phyloP scores from a whole-genome alignment of 768 basidiomycete genomes.

The Mycena polygramma region DNA sequence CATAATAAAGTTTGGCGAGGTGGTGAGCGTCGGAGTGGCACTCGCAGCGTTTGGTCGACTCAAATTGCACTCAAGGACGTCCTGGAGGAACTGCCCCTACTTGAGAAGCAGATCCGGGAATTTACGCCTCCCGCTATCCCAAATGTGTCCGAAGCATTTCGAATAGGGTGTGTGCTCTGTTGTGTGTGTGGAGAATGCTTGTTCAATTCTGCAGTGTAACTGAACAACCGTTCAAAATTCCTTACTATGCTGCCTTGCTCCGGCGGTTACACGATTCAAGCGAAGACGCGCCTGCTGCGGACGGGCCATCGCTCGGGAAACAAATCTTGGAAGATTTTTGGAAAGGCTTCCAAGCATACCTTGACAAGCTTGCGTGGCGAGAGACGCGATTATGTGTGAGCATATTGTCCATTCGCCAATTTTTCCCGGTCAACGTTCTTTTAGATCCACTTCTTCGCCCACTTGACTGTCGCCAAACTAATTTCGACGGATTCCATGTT shows the following conservation, averaged over 20 bases:
- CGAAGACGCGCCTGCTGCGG: slow-evolving; percentile 48
- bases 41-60: slow-evolving; percentile 12
- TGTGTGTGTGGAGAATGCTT: not conserved
- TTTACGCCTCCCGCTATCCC: slow-evolving; percentile 70
- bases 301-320: slow-evolving; percentile 68
- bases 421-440: slow-evolving; percentile 24
- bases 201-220: slow-evolving; percentile 68
- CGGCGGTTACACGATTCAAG: slow-evolving; percentile 69
- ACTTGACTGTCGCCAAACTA: slow-evolving; percentile 81
- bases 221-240: slow-evolving; percentile 95
- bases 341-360: slow-evolving; percentile 89
- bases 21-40: slow-evolving; percentile 62
- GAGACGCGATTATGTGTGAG: slow-evolving; percentile 90
- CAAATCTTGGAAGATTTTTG: slow-evolving; percentile 90
- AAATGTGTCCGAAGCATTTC: slow-evolving; percentile 79
- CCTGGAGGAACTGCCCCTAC: slow-evolving; percentile 73
- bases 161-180: slow-evolving; percentile 67
- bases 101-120: slow-evolving; percentile 76
- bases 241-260: slow-evolving; percentile 88
- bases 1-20: slow-evolving; percentile 85
- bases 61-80: slow-evolving; percentile 65
- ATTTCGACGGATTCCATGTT: slow-evolving; percentile 85
- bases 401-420: slow-evolving; percentile 31
- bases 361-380: slow-evolving; percentile 93
- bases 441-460: slow-evolving; percentile 95